A percentile compares a stretch with the other conserved stretches of the same genome.
These are phyloP conservation scores for Penicillium sp. DNA, from an alignment of 2,329 filamentous ascomycete species.

Conservation along the genomic window DNA sequence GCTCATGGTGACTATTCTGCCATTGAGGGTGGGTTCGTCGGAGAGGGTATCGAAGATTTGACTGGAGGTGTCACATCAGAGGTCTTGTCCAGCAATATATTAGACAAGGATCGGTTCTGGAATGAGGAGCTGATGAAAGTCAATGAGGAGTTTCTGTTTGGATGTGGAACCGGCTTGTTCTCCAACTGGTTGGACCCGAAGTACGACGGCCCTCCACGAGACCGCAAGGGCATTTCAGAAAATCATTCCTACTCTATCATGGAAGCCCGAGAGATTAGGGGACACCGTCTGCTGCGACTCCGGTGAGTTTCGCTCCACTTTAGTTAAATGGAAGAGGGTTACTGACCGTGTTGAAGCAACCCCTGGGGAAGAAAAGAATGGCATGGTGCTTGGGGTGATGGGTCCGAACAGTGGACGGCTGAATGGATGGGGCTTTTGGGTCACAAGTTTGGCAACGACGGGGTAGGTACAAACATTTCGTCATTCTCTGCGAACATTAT, in stretches of 20 bases:
- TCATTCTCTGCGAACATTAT: background rate
- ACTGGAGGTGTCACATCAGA: constrained; percentile 58
- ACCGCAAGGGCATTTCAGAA: constrained; percentile 49
- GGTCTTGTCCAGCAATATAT: constrained; percentile 50
- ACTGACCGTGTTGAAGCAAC: constrained; percentile 57
- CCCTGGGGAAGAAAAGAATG: constrained; percentile 83
- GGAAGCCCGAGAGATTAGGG: constrained; percentile 64
- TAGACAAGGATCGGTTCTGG: constrained; percentile 80
- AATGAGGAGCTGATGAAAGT: constrained; percentile 77
- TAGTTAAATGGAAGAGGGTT: background rate
- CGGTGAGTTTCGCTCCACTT: constrained; percentile 44
- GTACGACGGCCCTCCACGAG: constrained; percentile 39
- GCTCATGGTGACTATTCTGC: constrained; percentile 78
- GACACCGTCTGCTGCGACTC: constrained; percentile 66
- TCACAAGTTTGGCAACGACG: constrained; percentile 78
- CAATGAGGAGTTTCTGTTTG: constrained; percentile 72
- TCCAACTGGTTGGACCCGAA: constrained; percentile 49
- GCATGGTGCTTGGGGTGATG: constrained; percentile 81
- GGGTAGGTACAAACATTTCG: constrained; percentile 43
- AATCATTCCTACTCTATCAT: constrained; percentile 64
- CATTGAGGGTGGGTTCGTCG: constrained; percentile 75
- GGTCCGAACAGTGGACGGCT: constrained; percentile 81
- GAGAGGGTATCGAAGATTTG: constrained; percentile 63
- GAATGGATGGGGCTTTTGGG: constrained; percentile 74
- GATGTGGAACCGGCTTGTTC: constrained; percentile 51